phyloP scores from a whole-genome alignment of 2,329 filamentous ascomycete species.

The Sarocladium kiliense region DNA sequence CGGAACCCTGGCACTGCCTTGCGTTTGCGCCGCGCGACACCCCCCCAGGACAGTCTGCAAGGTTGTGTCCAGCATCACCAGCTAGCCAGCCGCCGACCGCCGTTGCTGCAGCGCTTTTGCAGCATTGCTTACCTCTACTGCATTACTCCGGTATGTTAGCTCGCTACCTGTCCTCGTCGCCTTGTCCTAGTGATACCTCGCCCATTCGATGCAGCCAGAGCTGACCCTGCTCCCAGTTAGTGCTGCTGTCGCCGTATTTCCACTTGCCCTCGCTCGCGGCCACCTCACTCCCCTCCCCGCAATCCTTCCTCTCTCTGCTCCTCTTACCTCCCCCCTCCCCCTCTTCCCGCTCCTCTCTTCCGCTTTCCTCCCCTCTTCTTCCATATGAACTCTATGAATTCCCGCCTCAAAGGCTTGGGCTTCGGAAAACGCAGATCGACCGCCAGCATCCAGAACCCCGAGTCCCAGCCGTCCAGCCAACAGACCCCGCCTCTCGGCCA shows the following conservation, averaged over 20 bases:
- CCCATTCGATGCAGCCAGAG: background rate
- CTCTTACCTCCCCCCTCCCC: slow-evolving; percentile 11
- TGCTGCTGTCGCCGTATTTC: slow-evolving; percentile 4
- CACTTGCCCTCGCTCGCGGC: background rate
- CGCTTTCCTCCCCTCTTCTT: slow-evolving; percentile 23
- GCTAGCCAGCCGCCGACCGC: background rate
- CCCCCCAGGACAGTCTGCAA: background rate
- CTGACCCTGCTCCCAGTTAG: slow-evolving; percentile 1
- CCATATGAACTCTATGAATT: slow-evolving; percentile 73
- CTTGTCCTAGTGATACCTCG: background rate
- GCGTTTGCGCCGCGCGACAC: background rate
- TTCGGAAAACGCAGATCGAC: slow-evolving; percentile 75
- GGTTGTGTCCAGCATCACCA: background rate
- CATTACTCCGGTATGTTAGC: background rate
- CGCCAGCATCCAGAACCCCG: slow-evolving; percentile 51
- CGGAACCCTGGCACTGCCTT: slow-evolving; percentile 6
- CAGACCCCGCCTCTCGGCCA: slow-evolving; percentile 31
- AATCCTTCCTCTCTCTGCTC: slow-evolving; percentile 14
- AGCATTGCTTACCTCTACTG: background rate
- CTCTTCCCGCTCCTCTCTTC: slow-evolving; percentile 11
- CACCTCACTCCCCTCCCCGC: slow-evolving; percentile 10
- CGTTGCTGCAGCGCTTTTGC: background rate
- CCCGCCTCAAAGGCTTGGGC: slow-evolving; percentile 73
- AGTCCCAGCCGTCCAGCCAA: slow-evolving; percentile 16
- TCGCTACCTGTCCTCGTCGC: background rate